Evolutionary conservation across 352 stramenopile species (phyloP), one percentile per base, ranked within the genome.

Genomic region (Phytophthora idaei): DNA sequence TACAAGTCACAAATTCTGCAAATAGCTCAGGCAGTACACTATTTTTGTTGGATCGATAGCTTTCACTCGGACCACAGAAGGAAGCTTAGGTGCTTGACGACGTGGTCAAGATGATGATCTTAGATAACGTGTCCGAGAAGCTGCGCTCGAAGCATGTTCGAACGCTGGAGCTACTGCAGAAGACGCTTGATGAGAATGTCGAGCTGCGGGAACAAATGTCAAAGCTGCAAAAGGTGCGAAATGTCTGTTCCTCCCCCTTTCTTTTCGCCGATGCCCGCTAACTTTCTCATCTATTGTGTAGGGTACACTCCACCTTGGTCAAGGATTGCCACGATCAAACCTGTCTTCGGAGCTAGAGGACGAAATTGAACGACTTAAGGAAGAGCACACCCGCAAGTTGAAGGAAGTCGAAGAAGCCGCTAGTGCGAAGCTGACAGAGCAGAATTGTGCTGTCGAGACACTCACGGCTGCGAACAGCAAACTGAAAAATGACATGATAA

Each of bases 111-210:
- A 81, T 79, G 71, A 79, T 90, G 79, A 59, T 80, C 47, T 67
- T 89, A 50, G 81, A 90, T 56, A 87, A 77, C 31, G 85, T 83
- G 3, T 78, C 82, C 27, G 85, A 93, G 69, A 77, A 83, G 56
- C 69, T 93, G 44, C 81, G 85, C 32, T 90, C 85, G 61, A 93
- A 93, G 74, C 85, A 93, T 61, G 85, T 93, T 21, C 82, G 85
- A 14, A 93, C 85, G 29, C 80, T 93, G 1, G 85, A 93, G 66
- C 64, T 93, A 32, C 76, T 93, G 17, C 85, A 93, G 58, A 90
- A 90, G 68, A 93, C 85, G 27, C 64, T 93, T 2, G 85, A 93
- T 46, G 85, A 91, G 60, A 93, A 93, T 61, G 83, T 79, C 34
- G 82, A 89, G 53, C 71, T 93, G 44, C 82, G 80, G 4, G 75